Conservation (phyloP, 2,329 filamentous ascomycete species). For the Diaporthe sp. region DNA sequence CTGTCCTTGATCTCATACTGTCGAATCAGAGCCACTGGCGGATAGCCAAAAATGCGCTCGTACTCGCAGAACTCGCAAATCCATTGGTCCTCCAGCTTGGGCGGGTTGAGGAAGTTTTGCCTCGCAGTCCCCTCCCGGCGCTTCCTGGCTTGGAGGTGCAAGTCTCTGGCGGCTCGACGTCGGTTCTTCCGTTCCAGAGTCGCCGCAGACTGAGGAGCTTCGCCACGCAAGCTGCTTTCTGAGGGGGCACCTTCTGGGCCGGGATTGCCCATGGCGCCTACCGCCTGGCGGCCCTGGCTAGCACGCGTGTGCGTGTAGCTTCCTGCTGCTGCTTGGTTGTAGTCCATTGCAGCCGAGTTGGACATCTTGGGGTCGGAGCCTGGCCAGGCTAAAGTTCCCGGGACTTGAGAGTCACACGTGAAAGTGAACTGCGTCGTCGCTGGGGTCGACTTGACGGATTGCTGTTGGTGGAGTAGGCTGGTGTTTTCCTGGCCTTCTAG, state of each 20-base stretch:
- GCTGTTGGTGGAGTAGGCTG: slow-evolving; percentile 76
- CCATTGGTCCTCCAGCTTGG: slow-evolving; percentile 82
- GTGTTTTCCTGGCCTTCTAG: slow-evolving; percentile 81
- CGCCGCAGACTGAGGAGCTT: slow-evolving; percentile 32
- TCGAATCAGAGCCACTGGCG: slow-evolving; percentile 86
- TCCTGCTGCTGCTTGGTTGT: slow-evolving; percentile 43
- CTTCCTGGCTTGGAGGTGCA: slow-evolving; percentile 80
- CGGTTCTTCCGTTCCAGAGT: slow-evolving; percentile 52
- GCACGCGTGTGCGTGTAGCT: slow-evolving; percentile 38
- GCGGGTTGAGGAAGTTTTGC: slow-evolving; percentile 81
- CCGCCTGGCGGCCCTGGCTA: slow-evolving; percentile 24
- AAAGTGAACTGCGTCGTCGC: slow-evolving; percentile 95
- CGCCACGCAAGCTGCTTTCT: slow-evolving; percentile 36
- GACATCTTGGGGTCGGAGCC: slow-evolving; percentile 58
- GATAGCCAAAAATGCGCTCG: slow-evolving; percentile 92
- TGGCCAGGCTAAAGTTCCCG: slow-evolving; percentile 83
- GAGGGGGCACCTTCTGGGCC: slow-evolving; percentile 31
- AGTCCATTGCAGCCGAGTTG: slow-evolving; percentile 36
- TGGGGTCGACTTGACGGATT: slow-evolving; percentile 71
- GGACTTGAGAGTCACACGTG: slow-evolving; percentile 91
- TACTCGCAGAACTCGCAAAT: slow-evolving; percentile 99
- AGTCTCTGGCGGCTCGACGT: slow-evolving; percentile 77
- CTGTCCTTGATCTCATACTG: slow-evolving; percentile 96
- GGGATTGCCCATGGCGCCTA: neutral
- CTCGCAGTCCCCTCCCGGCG: slow-evolving; percentile 84